Evolutionary conservation across 192 early-diverging fungal genomes (phyloP), one percentile per base, ranked within the genome.

Genomic region (Coemansia furcata): DNA sequence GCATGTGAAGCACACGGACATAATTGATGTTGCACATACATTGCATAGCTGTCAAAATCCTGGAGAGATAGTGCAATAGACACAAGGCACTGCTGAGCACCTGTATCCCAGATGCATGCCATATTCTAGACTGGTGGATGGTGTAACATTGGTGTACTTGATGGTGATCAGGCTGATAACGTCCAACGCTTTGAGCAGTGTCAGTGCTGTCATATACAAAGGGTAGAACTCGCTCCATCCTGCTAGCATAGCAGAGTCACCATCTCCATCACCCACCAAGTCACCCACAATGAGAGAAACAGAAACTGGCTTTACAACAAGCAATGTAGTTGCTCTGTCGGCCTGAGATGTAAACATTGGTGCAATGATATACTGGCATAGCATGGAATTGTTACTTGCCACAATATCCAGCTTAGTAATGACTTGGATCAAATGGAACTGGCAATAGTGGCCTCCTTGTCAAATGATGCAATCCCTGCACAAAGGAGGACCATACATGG

Each of bases 31-130:
- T 3, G 30, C 11, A 66, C 87, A 88, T 8, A 64, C 57, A 47
- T 88, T 85, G 77, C 87, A 88, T 15, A 73, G 49, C 49, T 87
- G 84, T 3, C 86, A 66, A 26, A 32, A 76, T 5, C 63, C 67
- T 0, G 50, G 55, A 4, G 57, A 17, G 11, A 66, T 35, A 1
- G 10, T 17, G 4, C 67, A 67, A 29, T 60, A 60, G 5, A 81
- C 19, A 12, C 66, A 60, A 1, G 79, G 79, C 40, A 62, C 65
- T 5, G 64, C 55, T 4, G 73, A 81, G 58, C 79, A 81, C 19
- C 64, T 61, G 2, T 76, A 40, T 40, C 4, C 19, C 19, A 69
- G 63, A 44, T 64, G 69, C 43, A 37, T 43, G 1, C 46, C 63
- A 35, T 72, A 76, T 47, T 67, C 69, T 23, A 66, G 21, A 4